phyloP scores from a whole-genome alignment of 345 rosid genomes.

The Viola odorata region DNA sequence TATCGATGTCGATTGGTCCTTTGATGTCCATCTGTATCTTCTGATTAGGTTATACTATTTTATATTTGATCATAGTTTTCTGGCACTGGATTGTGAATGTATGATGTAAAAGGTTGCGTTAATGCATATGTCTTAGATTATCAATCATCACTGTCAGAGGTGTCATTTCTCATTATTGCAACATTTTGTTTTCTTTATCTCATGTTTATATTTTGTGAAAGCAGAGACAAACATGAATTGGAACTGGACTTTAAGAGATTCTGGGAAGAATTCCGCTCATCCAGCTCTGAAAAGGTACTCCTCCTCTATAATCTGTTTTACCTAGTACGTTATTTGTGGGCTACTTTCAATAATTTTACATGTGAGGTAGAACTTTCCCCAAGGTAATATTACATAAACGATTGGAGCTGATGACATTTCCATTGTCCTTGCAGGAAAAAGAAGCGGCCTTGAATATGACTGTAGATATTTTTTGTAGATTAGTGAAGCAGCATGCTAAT shows the following conservation, averaged over 20 bases:
- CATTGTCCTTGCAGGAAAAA: conserved; percentile 76
- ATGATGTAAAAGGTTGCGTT: too few species aligned
- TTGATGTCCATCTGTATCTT: too few species aligned
- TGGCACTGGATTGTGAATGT: too few species aligned
- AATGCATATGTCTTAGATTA: too few species aligned
- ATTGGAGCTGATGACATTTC: conserved; percentile 23
- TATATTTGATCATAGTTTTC: too few species aligned
- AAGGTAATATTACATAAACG: too few species aligned
- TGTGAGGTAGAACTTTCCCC: too few species aligned
- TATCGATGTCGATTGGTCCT: too few species aligned
- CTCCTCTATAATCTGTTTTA: conserved; percentile 6
- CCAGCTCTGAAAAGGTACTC: conserved; percentile 84
- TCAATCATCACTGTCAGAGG: too few species aligned
- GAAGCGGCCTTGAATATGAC: conserved; percentile 91
- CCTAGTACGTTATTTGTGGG: not conserved
- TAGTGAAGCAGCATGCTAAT: conserved; percentile 91
- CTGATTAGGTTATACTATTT: too few species aligned
- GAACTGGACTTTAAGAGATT: conserved; percentile 97
- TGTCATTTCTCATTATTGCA: too few species aligned
- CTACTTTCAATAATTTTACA: too few species aligned
- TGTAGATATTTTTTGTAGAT: conserved; percentile 93
- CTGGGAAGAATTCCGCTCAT: conserved; percentile 99
- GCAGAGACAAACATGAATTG: conserved; percentile 83
- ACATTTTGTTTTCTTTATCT: not conserved
- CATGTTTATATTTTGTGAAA: conserved; percentile 1